Conservation (phyloP, 2,329 filamentous ascomycete species). For the Aspergillus latus region DNA sequence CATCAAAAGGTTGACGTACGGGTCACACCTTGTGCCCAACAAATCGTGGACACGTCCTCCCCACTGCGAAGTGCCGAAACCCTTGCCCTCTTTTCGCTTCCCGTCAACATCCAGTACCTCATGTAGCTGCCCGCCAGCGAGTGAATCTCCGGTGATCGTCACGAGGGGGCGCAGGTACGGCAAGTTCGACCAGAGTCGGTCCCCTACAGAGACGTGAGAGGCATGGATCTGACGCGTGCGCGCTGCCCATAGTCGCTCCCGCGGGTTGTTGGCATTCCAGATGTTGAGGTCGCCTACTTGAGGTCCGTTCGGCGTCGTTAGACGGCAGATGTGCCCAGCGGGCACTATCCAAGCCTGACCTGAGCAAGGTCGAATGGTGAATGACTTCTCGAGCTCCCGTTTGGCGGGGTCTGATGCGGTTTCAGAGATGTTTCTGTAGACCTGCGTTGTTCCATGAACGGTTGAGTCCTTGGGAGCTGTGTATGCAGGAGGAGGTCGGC, state of each 20-base stretch:
- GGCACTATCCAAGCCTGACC: conserved; percentile 71
- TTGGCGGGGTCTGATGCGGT: conserved; percentile 32
- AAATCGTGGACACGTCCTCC: conserved; percentile 74
- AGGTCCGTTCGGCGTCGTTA: conserved; percentile 73
- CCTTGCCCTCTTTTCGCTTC: conserved; percentile 27
- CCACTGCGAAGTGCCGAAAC: conserved; percentile 48
- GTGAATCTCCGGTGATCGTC: conserved; percentile 68
- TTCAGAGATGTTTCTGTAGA: conserved; percentile 40
- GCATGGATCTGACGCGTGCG: conserved; percentile 77
- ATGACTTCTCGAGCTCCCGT: conserved; percentile 44
- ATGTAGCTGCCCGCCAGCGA: conserved; percentile 46
- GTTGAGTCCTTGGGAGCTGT: conserved; percentile 36
- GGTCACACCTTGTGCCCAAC: conserved; percentile 79
- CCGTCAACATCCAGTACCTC: conserved; percentile 38
- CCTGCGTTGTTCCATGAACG: conserved; percentile 35
- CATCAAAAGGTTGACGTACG: conserved; percentile 76
- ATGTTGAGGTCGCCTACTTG: conserved; percentile 84
- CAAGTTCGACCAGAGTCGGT: conserved; percentile 74
- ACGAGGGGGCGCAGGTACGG: conserved; percentile 74
- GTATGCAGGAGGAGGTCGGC: conserved; percentile 41
- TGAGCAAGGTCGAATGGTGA: conserved; percentile 70
- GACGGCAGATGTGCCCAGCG: conserved; percentile 66
- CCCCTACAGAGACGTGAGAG: conserved; percentile 68
- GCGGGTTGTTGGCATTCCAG: conserved; percentile 73
- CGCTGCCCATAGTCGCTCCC: conserved; percentile 79